A percentile compares a stretch with the other conserved stretches of the same genome.
These are phyloP conservation scores for Cryoendolithus antarcticus DNA, from an alignment of 2,329 filamentous ascomycete species.

Conservation along the genomic window DNA sequence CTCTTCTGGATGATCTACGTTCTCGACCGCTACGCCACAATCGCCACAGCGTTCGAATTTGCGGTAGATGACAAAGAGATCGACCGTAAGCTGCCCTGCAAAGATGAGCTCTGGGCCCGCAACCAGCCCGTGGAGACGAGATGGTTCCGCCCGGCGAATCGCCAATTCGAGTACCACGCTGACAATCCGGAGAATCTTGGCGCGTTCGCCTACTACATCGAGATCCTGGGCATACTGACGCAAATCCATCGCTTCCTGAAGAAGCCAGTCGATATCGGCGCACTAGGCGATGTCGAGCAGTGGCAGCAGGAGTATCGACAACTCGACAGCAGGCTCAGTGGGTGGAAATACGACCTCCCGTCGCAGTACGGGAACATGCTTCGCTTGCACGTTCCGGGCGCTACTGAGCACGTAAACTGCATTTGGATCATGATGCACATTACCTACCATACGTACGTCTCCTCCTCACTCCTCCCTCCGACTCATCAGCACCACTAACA, in stretches of 20 bases:
- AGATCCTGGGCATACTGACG: conserved; percentile 75
- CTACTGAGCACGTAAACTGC: conserved; percentile 60
- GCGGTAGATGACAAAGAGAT: conserved; percentile 82
- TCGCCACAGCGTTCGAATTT: conserved; percentile 86
- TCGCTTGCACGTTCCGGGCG: conserved; percentile 53
- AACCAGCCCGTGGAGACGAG: conserved; percentile 75
- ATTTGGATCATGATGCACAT: conserved; percentile 87
- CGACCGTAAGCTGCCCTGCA: conserved; percentile 73
- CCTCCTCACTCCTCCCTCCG: not conserved
- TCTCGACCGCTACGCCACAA: conserved; percentile 78
- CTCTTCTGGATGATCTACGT: conserved; percentile 94
- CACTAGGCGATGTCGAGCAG: conserved; percentile 69
- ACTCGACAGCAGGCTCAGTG: conserved; percentile 64
- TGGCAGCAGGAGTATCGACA: conserved; percentile 84
- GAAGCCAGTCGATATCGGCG: conserved; percentile 77
- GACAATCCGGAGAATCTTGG: conserved; percentile 73
- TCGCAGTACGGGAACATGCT: conserved; percentile 75
- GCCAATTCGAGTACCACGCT: conserved; percentile 28
- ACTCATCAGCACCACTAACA: not conserved
- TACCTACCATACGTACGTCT: conserved; percentile 65
- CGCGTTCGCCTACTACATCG: conserved; percentile 80
- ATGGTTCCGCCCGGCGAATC: conserved; percentile 51
- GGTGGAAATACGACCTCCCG: conserved; percentile 76
- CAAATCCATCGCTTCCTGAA: conserved; percentile 83
- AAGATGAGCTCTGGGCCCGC: conserved; percentile 73